Base-by-base conservation (phyloP, 1,284 basidiomycete species). In the Ceratobasidium sp. region DNA sequence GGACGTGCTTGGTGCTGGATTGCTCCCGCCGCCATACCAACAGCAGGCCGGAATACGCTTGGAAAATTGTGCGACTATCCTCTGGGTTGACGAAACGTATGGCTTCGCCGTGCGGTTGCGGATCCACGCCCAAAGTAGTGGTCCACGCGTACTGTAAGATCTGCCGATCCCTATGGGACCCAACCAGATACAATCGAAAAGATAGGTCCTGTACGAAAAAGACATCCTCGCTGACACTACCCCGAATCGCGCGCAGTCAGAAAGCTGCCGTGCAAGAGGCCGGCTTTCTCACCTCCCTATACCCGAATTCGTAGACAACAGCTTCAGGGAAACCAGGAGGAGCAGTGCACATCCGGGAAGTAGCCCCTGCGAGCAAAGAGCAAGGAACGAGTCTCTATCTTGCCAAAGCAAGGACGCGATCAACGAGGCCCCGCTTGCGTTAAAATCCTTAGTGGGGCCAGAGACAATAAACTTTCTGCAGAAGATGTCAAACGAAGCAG, bases 101-200 rank as follows among this genome's bases (percentile, higher is more conserved):
- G 14, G 33, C 30, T 14, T 38, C 35, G 7, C n/a, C 18, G 18
- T 38, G 6, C 20, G 14, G 20, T 6, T 33, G 18, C 35, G 18
- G 10, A 16, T 33, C 59, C 35, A 20, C 18, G 16, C n/a, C 16
- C 33, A 38, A 20, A 41, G 59, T 20, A 7, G 59, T 18, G 2
- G 20, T n/a, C 14, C 18, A 60, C 18, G 41, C 20, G 18, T 18
- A 18, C 33, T 62, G 59, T 14, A 62, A 41, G 14, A 62, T 35
- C 18, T n/a, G 59, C 14, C 59, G 59, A 41, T 62, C 59, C 5
- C 59, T 20, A 20, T 62, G 59, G n/a, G 59, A 62, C 14, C 59
- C 59, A 8, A 62, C 59, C 20, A 41, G 35, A n/a, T 62, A 62
- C 27, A 57, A 57, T 57, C 55, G n/a, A 30, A 30, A 23, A 14